Conservation (phyloP, 306 rosid genomes). For the Ormosia emarginata region DNA sequence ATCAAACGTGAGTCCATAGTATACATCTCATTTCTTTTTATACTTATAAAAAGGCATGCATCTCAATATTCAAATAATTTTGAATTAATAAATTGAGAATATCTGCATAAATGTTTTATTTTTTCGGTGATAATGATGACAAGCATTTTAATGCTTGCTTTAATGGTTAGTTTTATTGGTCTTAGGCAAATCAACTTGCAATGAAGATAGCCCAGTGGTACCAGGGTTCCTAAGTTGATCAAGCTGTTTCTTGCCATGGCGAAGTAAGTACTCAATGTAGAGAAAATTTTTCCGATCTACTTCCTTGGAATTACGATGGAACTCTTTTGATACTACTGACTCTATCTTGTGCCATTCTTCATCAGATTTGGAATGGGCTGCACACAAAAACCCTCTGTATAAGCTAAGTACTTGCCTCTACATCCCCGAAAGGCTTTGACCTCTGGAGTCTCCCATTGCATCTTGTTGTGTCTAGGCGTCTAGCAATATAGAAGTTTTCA, state of each 20-base stretch:
- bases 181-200: constrained; percentile 31
- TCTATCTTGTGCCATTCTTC: constrained; percentile 64
- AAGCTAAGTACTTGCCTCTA: constrained; percentile 81
- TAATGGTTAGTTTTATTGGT: constrained; percentile 16
- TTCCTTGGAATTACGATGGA: constrained; percentile 53
- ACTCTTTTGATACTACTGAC: constrained; percentile 57
- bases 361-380: constrained; percentile 59
- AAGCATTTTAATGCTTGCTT: not conserved
- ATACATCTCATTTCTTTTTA: not conserved
- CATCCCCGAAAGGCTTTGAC: constrained; percentile 76
- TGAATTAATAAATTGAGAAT: not conserved
- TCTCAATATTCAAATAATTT: not conserved
- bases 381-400: constrained; percentile 79
- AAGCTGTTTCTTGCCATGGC: constrained; percentile 76
- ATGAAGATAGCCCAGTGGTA: constrained; percentile 55
- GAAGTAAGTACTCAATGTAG: constrained; percentile 80
- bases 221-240: constrained; percentile 72
- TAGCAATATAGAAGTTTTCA: not conserved
- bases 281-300: constrained; percentile 71
- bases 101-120: not conserved
- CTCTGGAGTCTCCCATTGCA: constrained; percentile 49
- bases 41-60: not conserved
- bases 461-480: not conserved
- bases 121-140: not conserved
- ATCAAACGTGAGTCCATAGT: not conserved